phyloP scores from a whole-genome alignment of 805 yeast species.

The Wickerhamomyces pijperi region DNA sequence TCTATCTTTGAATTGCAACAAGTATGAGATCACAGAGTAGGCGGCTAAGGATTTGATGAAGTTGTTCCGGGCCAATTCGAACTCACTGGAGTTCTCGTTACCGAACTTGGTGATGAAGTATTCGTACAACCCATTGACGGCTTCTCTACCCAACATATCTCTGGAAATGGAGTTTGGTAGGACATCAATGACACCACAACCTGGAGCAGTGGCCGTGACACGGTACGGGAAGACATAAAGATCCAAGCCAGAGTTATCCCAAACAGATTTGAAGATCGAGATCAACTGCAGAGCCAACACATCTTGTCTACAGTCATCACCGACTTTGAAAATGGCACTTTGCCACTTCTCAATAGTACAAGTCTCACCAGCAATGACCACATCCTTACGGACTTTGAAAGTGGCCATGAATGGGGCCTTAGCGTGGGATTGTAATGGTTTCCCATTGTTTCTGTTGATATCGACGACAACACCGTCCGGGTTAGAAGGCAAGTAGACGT shows the following conservation, averaged over 20 bases:
- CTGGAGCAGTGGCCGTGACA: conserved; percentile 98
- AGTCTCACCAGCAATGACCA: conserved; percentile 28
- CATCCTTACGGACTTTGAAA: conserved; percentile 64
- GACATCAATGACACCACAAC: conserved; percentile 98
- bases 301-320: conserved; percentile 98
- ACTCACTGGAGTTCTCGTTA: conserved; percentile 81
- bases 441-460: conserved; percentile 84
- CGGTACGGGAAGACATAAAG: conserved; percentile 86
- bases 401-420: conserved; percentile 98
- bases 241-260: conserved; percentile 83
- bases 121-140: conserved; percentile 92
- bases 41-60: conserved; percentile 92
- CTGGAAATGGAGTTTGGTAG: conserved; percentile 90
- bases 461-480: conserved; percentile 94
- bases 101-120: conserved; percentile 90
- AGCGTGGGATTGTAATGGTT: conserved; percentile 94
- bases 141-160: conserved; percentile 98
- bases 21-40: conserved; percentile 81
- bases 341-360: conserved; percentile 63
- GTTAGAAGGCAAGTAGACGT: conserved; percentile 89
- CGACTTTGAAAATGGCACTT: conserved; percentile 96
- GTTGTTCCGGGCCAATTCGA: conserved; percentile 85
- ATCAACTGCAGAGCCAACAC: conserved; percentile 87
- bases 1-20: conserved; percentile 91
- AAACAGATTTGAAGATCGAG: conserved; percentile 82